phyloP scores from a whole-genome alignment of 306 rosid species.

The Pyrus bretschneideri region DNA sequence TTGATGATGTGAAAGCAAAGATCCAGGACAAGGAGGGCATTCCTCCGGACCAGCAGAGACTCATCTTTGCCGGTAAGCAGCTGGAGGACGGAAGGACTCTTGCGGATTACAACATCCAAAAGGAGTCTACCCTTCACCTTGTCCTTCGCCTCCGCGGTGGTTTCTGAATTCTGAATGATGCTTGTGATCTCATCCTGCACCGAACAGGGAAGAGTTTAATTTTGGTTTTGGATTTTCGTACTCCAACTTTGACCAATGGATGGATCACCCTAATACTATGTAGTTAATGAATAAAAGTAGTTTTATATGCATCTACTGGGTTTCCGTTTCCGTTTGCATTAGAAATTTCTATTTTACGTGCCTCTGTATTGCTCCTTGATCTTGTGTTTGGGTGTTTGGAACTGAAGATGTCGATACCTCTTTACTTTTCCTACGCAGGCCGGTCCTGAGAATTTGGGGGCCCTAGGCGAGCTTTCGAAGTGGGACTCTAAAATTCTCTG shows the following conservation, averaged over 20 bases:
- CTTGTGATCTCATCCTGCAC: neutral
- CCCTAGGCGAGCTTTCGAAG: too few species aligned
- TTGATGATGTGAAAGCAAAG: slow-evolving; percentile 15
- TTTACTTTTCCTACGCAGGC: too few species aligned
- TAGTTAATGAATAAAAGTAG: neutral
- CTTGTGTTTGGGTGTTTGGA: neutral
- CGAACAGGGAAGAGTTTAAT: neutral
- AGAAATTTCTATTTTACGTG: neutral
- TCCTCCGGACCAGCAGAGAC: slow-evolving; percentile 21
- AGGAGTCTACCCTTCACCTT: slow-evolving; percentile 19
- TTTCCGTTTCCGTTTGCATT: neutral
- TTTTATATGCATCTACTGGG: neutral
- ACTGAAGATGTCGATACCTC: neutral
- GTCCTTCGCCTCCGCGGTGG: slow-evolving; percentile 21
- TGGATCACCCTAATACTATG: neutral
- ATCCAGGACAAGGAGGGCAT: slow-evolving; percentile 20
- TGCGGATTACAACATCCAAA: slow-evolving; percentile 17
- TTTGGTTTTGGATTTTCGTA: neutral
- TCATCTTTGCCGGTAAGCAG: slow-evolving; percentile 16
- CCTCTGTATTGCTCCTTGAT: neutral
- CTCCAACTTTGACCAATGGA: neutral
- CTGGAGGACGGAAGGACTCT: slow-evolving; percentile 18
- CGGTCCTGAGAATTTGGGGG: too few species aligned
- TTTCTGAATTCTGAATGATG: slow-evolving; percentile 7
- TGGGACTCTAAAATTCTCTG: too few species aligned